Evolutionary conservation across 352 stramenopile genomes (phyloP).

Genomic region (Plasmopara halstedii): DNA sequence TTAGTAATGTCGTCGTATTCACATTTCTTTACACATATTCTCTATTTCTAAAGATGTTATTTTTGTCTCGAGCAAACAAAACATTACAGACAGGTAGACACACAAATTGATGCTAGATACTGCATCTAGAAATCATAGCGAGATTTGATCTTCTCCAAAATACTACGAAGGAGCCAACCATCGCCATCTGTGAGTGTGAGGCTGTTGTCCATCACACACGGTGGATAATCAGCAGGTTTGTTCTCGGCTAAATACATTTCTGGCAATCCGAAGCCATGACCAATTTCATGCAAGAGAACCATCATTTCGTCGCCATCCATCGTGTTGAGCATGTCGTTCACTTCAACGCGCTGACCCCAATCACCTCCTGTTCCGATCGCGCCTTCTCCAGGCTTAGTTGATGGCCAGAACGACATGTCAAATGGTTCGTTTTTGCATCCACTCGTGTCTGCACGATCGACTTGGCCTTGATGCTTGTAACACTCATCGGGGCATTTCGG

Average conservation of each 20-base stretch:
- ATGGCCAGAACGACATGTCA: constrained; percentile 37
- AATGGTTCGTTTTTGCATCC: constrained; percentile 9
- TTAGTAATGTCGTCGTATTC: too few relatives aligned
- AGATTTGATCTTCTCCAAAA: constrained; percentile 9
- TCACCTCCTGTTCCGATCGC: constrained; percentile 19
- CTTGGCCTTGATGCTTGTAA: constrained; percentile 8
- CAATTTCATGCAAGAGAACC: constrained; percentile 36
- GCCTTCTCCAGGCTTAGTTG: constrained; percentile 9
- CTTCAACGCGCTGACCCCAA: not conserved
- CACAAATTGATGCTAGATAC: too few relatives aligned
- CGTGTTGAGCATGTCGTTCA: constrained; percentile 20
- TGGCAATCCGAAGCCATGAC: constrained; percentile 30
- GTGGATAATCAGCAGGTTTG: constrained; percentile 11
- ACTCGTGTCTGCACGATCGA: constrained; percentile 11
- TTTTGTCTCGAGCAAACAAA: too few relatives aligned
- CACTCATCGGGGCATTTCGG: not conserved
- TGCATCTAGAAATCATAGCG: constrained; percentile 3
- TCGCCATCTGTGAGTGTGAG: constrained; percentile 4
- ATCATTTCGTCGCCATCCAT: constrained; percentile 23
- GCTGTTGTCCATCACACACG: constrained; percentile 15
- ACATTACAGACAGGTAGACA: too few relatives aligned
- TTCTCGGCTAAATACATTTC: constrained; percentile 20
- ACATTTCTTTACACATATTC: too few relatives aligned
- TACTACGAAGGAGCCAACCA: constrained; percentile 5
- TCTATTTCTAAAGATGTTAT: too few relatives aligned